Evolutionary conservation across 2,329 filamentous ascomycete genomes (phyloP), one percentile per base, ranked within the genome.

Genomic region (Helotiales sp.): DNA sequence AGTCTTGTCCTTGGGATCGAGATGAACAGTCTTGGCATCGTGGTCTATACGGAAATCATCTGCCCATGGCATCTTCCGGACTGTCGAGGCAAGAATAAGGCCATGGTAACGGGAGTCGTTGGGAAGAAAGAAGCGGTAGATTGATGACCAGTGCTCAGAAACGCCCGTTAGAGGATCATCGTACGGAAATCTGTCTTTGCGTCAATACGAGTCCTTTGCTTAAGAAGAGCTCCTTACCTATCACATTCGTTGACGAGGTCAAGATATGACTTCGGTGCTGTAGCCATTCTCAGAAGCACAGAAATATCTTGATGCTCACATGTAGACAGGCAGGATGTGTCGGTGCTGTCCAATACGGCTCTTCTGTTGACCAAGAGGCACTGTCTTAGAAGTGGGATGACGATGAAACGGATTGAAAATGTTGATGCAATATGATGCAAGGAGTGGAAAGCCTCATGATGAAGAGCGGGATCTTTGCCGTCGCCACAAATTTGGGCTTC

Each of bases 1-100:
- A 3, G 55, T 59, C 12, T 61, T 61, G 1, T 70, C 63, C 1
- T 72, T 61, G 34, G 67, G 58, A 4, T 6, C 59, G 36, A 79
- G 66, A 10, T 67, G 70, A 4, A 79, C 72, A 8, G 61, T 67
- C 30, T 63, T 70, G n/a, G 60, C 66, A 7, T 66, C 48, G n/a
- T 66, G 64, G 30, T 72, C 46, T 57, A 80, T 59, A 48, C 51
- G 42, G 63, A 80, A 78, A 19, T 70, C 61, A 0, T 69, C 2
- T 0, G 77, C 77, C 76, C 77, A 79, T 3, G 79, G 78, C 71
- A 83, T 78, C 38, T 72, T 71, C 29, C 71, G 57, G 13, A 81
- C 76, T 15, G 75, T 80, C 48, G 69, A 69, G 2, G 76, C 75
- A 49, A 77, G 74, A 47, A 83, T 72, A 69, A 80, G 80, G 63